Base-by-base conservation (phyloP, 1,284 basidiomycete genomes). In the Austropuccinia psidii region DNA sequence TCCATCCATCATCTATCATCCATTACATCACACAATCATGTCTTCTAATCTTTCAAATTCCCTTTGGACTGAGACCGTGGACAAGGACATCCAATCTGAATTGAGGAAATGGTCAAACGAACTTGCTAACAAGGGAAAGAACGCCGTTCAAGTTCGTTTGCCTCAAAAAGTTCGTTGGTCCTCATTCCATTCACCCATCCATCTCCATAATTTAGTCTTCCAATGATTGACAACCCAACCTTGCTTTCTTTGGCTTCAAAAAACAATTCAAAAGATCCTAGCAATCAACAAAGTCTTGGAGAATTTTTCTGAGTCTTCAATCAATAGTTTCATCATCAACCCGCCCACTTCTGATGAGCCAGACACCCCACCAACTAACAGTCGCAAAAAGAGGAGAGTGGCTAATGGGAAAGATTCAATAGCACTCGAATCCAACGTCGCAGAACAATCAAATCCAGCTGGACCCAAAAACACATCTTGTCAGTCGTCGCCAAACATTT, bases 361-460 rank as follows among this genome's bases (percentile, higher is more conserved):
- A 49, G 68, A 72, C 7, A 27, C 43, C 19, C 31, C 54, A 2
- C 7, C 54, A 15, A 68, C 37, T 27, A 41, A 41, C 31, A 57
- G 68, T 7, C 68, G 68, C 2, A 72, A 72, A 35, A 72, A 72
- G 15, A 41, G 68, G n/a, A 72, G 61, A 62, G 57, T 62, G 9
- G 27, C 68, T 7, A 72, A 72, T 49, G 68, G 68, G 11, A 72
- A 72, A 50, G 68, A 72, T 39, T 29, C 47, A 37, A 43, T 49
- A 49, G 6, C 27, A n/a, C 13, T 43, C 8, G 21, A 55, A 55
- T 6, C 52, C 24, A n/a, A n/a, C n/a, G n/a, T n/a, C n/a, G n/a
- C n/a, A 41, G 62, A 65, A 49, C 62, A 65, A 35, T n/a, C 45
- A 13, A 15, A 27, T 27, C 57, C 55, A 29, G 68, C 55, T 35